These are phyloP conservation scores for Mollisiaceae sp. DNA, from an alignment of 2,329 filamentous ascomycete species.

Conservation along the genomic window DNA sequence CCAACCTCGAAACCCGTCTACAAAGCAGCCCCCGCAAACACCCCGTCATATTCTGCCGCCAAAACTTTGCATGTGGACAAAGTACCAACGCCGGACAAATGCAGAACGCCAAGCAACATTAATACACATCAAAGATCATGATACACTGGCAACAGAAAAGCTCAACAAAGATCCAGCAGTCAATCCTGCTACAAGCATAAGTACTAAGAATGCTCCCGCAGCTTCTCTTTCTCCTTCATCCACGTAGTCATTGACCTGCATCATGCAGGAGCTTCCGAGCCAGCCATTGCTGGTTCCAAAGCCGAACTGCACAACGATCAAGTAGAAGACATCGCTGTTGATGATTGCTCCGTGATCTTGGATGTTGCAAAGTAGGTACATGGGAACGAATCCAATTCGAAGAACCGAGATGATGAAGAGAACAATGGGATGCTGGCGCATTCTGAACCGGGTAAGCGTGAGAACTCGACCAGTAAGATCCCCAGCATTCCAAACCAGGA, in stretches of 20 bases:
- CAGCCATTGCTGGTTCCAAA: conserved; percentile 90
- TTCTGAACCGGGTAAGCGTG: conserved; percentile 61
- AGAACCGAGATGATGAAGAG: conserved; percentile 71
- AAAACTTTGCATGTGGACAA: neutral
- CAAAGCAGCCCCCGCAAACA: neutral
- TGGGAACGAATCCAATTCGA: conserved; percentile 74
- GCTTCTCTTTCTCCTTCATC: conserved; percentile 83
- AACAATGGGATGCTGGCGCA: conserved; percentile 66
- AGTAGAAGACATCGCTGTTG: conserved; percentile 84
- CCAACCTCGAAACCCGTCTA: neutral
- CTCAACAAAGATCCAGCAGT: conserved; percentile 87
- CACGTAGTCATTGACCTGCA: conserved; percentile 83
- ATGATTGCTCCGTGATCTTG: conserved; percentile 75
- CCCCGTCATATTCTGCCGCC: neutral
- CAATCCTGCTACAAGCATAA: conserved; percentile 85
- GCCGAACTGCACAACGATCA: conserved; percentile 78
- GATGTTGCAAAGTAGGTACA: conserved; percentile 92
- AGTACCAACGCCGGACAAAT: neutral
- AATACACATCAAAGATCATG: conserved; percentile 10
- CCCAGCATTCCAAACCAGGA: conserved; percentile 92
- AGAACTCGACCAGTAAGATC: conserved; percentile 79
- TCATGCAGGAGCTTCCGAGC: conserved; percentile 88
- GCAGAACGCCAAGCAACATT: conserved; percentile 9
- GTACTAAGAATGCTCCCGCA: conserved; percentile 90
- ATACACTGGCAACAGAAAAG: conserved; percentile 65